Evolutionary conservation across 2,329 filamentous ascomycete genomes (phyloP).

Genomic region (Cercospora brassicicola): DNA sequence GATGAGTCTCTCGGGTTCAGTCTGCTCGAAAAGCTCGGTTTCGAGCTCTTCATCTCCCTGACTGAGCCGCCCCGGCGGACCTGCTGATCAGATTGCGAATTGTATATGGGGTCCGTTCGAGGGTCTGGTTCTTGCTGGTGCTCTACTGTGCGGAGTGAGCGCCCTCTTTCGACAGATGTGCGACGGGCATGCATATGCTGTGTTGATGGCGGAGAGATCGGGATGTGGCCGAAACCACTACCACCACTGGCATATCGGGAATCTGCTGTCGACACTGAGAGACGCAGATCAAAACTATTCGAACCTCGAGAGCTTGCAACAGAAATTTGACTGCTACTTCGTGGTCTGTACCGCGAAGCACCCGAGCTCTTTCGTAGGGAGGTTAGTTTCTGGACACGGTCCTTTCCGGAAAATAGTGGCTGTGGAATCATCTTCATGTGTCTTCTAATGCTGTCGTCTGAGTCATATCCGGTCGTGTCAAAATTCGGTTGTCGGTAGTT

Average conservation of each 20-base stretch:
- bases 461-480: slow-evolving; percentile 14
- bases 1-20: neutral
- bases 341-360: neutral
- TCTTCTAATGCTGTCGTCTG: slow-evolving; percentile 28
- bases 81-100: slow-evolving; percentile 26
- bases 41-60: slow-evolving; percentile 17
- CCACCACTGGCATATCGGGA: slow-evolving; percentile 6
- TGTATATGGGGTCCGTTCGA: too few species aligned
- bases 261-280: slow-evolving; percentile 17
- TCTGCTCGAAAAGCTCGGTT: slow-evolving; percentile 5
- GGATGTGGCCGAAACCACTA: slow-evolving; percentile 37
- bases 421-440: slow-evolving; percentile 40
- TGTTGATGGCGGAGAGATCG: slow-evolving; percentile 35
- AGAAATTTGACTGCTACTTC: neutral
- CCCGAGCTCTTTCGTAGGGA: slow-evolving; percentile 1
- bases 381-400: slow-evolving; percentile 6
- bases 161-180: neutral
- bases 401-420: slow-evolving; percentile 33
- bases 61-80: slow-evolving; percentile 18
- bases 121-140: neutral
- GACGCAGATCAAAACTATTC: slow-evolving; percentile 26
- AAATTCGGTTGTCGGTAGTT: slow-evolving; percentile 19
- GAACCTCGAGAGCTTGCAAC: slow-evolving; percentile 16
- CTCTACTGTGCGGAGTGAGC: neutral
- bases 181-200: neutral